Evolutionary conservation across 2,329 filamentous ascomycete genomes (phyloP).

Genomic region (Byssothecium circinans): DNA sequence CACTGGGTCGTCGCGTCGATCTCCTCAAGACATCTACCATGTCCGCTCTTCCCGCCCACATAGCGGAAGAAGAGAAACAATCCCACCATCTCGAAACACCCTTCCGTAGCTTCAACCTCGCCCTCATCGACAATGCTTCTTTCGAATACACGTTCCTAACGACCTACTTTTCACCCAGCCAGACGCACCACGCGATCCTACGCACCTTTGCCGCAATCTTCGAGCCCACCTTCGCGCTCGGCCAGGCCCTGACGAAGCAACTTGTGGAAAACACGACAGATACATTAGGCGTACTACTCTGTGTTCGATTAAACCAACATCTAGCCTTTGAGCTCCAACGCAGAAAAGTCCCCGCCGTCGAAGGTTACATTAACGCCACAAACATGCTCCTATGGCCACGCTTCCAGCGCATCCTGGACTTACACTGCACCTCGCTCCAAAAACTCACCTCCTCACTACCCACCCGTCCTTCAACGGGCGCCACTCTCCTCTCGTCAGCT

Average conservation of each 20-base stretch:
- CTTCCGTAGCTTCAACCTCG: conserved; percentile 93
- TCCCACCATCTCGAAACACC: conserved; percentile 86
- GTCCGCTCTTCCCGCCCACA: conserved; percentile 78
- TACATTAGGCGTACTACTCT: conserved; percentile 83
- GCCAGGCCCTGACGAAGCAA: conserved; percentile 72
- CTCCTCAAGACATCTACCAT: conserved; percentile 73
- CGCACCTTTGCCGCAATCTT: conserved; percentile 87
- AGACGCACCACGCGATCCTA: conserved; percentile 75
- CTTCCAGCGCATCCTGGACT: conserved; percentile 90
- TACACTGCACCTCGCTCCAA: conserved; percentile 85
- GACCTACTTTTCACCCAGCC: conserved; percentile 79
- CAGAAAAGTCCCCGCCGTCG: conserved; percentile 83
- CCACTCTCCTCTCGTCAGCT: conserved; percentile 41
- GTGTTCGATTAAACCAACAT: conserved; percentile 89
- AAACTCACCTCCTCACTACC: conserved; percentile 52
- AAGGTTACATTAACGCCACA: conserved; percentile 90
- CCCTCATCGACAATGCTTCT: conserved; percentile 88
- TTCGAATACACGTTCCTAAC: conserved; percentile 94
- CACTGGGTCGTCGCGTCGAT: conserved; percentile 82
- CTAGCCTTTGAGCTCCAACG: conserved; percentile 92
- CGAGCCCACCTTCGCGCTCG: conserved; percentile 83
- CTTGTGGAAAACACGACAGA: conserved; percentile 79
- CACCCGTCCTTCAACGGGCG: conserved; percentile 35
- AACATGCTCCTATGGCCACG: conserved; percentile 97
- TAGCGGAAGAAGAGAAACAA: conserved; percentile 86